Conservation (phyloP, 345 rosid genomes). For the Stellera chamaejasme region DNA sequence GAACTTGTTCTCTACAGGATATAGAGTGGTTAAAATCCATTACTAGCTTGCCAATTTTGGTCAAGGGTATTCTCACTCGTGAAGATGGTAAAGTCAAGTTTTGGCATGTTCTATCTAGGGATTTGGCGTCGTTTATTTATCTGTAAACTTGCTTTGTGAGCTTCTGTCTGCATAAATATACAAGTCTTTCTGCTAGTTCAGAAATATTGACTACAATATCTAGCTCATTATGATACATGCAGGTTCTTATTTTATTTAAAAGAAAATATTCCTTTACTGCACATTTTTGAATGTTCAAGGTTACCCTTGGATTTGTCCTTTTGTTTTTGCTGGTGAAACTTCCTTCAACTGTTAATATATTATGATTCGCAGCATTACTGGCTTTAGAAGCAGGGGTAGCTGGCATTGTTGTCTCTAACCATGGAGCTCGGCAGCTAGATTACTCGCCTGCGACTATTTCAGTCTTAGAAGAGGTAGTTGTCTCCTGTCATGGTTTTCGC, state of each 20-base stretch:
- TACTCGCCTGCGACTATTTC: conserved; percentile 46
- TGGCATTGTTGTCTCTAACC: conserved; percentile 66
- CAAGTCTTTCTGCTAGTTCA: background rate
- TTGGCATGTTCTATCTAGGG: conserved; percentile 2
- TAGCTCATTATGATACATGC: no score
- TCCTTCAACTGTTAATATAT: conserved; percentile 4
- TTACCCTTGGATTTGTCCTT: background rate
- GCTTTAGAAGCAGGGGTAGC: conserved; percentile 53
- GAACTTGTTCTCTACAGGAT: conserved; percentile 38
- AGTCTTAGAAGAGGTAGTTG: conserved; percentile 50
- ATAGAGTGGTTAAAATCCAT: conserved; percentile 70
- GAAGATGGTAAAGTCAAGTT: conserved; percentile 61
- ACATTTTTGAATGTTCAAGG: background rate
- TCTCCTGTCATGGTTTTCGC: background rate
- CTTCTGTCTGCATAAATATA: background rate
- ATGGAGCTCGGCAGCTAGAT: conserved; percentile 64
- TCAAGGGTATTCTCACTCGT: conserved; percentile 70
- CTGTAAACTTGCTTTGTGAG: background rate
- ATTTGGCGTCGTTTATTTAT: background rate
- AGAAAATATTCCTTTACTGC: no score
- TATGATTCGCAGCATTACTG: conserved; percentile 36
- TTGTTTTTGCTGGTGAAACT: background rate
- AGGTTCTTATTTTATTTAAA: no score
- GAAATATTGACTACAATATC: background rate
- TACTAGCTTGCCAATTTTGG: conserved; percentile 60